Percentiles rank a stretch among this genome's conserved stretches.
phyloP scores from a whole-genome alignment of 768 basidiomycete genomes.

The Crepidotus variabilis region DNA sequence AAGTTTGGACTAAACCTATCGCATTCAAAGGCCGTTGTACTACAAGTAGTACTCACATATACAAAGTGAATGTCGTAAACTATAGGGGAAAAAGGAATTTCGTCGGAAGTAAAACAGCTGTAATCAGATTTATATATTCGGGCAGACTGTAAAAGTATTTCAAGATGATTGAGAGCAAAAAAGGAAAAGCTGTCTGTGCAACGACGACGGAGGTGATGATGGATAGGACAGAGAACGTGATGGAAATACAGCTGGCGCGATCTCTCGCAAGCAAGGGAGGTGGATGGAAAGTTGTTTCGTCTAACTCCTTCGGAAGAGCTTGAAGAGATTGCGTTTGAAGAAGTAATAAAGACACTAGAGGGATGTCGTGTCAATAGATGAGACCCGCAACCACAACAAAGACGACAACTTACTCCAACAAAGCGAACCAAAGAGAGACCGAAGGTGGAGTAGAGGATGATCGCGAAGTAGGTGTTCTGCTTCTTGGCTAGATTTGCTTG shows the following conservation, averaged over 20 bases:
- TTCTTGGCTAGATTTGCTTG: conserved; percentile 35
- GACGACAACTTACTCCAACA: conserved; percentile 53
- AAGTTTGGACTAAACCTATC: no score
- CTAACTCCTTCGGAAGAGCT: conserved; percentile 75
- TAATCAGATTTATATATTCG: background rate
- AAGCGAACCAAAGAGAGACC: conserved; percentile 69
- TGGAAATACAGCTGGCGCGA: background rate
- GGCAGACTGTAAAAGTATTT: background rate
- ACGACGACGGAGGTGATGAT: no score
- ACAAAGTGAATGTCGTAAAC: no score
- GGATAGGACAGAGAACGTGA: background rate
- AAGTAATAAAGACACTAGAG: conserved; percentile 76
- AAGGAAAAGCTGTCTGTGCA: background rate
- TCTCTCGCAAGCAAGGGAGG: conserved; percentile 1
- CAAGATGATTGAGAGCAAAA: background rate
- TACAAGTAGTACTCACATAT: no score
- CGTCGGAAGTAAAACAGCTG: background rate
- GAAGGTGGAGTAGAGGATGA: conserved; percentile 82
- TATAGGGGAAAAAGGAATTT: no score
- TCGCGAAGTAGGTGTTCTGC: conserved; percentile 60
- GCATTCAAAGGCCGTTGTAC: no score
- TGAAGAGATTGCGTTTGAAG: conserved; percentile 80
- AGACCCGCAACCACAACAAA: conserved; percentile 2
- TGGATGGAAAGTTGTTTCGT: background rate
- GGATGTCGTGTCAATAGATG: background rate